Percentiles rank a stretch among this genome's conserved stretches.
These are phyloP conservation scores for Phaeosphaeriaceae sp. DNA, from an alignment of 2,329 filamentous ascomycete species.

Conservation along the genomic window DNA sequence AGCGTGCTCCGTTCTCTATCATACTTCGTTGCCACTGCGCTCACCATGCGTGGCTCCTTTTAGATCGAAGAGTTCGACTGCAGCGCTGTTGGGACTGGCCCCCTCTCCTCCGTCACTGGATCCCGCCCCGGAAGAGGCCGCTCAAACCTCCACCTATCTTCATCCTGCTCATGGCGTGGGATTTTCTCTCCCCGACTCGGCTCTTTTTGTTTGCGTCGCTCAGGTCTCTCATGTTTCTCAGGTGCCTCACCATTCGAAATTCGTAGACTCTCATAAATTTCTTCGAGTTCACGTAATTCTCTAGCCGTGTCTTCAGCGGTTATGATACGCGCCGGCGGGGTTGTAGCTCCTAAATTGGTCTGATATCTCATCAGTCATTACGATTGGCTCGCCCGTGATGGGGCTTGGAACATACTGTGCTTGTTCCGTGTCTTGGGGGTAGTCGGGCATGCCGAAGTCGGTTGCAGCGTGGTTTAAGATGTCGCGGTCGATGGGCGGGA, in stretches of 20 bases:
- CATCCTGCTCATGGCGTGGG: constrained; percentile 37
- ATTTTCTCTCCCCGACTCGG: constrained; percentile 15
- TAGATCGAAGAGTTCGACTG: no score
- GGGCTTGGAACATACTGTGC: constrained; percentile 18
- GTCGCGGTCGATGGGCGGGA: constrained; percentile 35
- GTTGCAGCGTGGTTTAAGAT: constrained; percentile 39
- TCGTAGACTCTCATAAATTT: not conserved
- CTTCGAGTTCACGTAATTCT: not conserved
- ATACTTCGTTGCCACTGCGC: no score
- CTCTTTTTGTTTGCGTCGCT: not conserved
- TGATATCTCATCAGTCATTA: constrained; percentile 40
- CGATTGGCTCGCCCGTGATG: constrained; percentile 15
- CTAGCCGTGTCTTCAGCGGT: constrained; percentile 6
- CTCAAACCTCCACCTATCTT: constrained; percentile 32
- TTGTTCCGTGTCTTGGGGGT: constrained; percentile 25
- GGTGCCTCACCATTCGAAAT: not conserved
- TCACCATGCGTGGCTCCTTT: no score
- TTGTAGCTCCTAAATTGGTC: constrained; percentile 39
- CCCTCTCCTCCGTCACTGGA: constrained; percentile 17
- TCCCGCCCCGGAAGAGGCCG: constrained; percentile 29
- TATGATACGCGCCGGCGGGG: constrained; percentile 25
- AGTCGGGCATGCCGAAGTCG: constrained; percentile 39
- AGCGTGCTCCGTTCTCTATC: no score
- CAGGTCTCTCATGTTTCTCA: not conserved
- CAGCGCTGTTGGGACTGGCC: no score